Percentiles rank a stretch among this genome's conserved stretches.
Evolutionary conservation across 2,329 filamentous ascomycete species (phyloP).

Genomic region (Ambrosiella beaveri): DNA sequence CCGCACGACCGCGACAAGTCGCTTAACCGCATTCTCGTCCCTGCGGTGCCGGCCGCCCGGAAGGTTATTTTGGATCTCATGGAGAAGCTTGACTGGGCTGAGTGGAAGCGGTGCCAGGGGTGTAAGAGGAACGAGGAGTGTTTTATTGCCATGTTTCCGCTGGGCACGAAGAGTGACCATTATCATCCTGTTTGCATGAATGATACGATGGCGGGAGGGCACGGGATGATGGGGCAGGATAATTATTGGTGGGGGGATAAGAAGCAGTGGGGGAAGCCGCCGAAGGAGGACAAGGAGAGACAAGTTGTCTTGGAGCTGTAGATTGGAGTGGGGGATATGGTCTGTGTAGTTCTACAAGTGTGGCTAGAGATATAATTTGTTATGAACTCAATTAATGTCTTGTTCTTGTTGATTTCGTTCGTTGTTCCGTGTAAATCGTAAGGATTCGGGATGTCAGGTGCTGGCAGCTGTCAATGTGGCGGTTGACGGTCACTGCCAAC

Average conservation of each 20-base stretch:
- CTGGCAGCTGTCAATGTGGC: neutral
- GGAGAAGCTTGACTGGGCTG: constrained; percentile 37
- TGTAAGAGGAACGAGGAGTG: constrained; percentile 39
- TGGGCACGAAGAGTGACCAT: constrained; percentile 37
- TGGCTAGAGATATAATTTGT: neutral
- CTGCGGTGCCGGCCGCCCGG: constrained; percentile 9
- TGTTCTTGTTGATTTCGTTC: too few relatives aligned
- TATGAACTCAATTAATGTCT: too few relatives aligned
- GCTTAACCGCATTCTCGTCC: constrained; percentile 2
- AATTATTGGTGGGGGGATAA: constrained; percentile 9
- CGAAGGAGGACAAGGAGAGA: neutral
- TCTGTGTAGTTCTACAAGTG: neutral
- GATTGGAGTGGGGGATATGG: neutral
- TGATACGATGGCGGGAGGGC: neutral
- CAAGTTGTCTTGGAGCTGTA: neutral
- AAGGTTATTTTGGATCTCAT: constrained; percentile 22
- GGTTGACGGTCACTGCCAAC: neutral
- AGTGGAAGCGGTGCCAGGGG: constrained; percentile 38
- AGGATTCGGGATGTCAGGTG: neutral
- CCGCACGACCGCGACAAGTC: neutral
- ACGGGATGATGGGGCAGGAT: neutral
- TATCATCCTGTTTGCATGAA: constrained; percentile 14
- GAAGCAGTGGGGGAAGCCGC: too few relatives aligned
- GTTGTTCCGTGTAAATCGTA: too few relatives aligned
- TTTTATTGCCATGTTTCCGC: constrained; percentile 47